phyloP scores from a whole-genome alignment of 139 green algal species.

The Nannochloris sp. region DNA sequence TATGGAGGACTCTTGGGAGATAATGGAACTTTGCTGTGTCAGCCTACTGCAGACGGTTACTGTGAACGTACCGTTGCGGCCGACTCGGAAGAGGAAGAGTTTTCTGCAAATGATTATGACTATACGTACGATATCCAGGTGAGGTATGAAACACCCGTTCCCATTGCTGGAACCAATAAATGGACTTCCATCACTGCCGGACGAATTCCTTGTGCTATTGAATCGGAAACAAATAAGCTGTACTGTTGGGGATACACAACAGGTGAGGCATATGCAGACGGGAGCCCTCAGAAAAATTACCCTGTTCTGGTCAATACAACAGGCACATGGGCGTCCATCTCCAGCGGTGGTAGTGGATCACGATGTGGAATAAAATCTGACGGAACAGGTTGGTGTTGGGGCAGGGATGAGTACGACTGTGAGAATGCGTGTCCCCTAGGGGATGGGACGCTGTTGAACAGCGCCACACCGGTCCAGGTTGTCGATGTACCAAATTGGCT shows the following conservation, averaged over 20 bases:
- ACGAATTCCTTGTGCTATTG: slow-evolving; percentile 7
- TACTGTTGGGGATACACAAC: slow-evolving; percentile 13
- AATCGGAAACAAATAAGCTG: not conserved
- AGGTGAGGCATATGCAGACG: slow-evolving; percentile 8
- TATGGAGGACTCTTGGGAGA: slow-evolving; percentile 2
- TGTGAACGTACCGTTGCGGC: not conserved
- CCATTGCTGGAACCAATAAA: slow-evolving; percentile 2
- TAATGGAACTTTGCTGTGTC: not conserved
- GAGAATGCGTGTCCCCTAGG: slow-evolving; percentile 3
- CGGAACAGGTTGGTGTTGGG: slow-evolving; percentile 6
- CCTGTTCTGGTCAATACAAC: not conserved
- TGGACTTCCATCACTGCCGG: slow-evolving; percentile 5
- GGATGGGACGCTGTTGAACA: slow-evolving; percentile 4
- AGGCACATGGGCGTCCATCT: slow-evolving; percentile 1
- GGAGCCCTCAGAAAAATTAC: slow-evolving; percentile 3
- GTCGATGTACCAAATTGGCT: not conserved
- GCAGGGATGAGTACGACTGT: slow-evolving; percentile 6
- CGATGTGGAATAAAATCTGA: slow-evolving; percentile 10
- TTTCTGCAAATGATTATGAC: not conserved
- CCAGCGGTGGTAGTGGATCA: not conserved
- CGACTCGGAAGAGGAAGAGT: not conserved
- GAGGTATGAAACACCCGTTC: not conserved
- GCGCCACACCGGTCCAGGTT: not conserved
- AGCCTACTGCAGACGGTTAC: not conserved
- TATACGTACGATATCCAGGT: not conserved